Percentiles rank a stretch among this genome's conserved stretches.
These are phyloP conservation scores for Fusarium graminum DNA, from an alignment of 2,329 filamentous ascomycete species.

Conservation along the genomic window DNA sequence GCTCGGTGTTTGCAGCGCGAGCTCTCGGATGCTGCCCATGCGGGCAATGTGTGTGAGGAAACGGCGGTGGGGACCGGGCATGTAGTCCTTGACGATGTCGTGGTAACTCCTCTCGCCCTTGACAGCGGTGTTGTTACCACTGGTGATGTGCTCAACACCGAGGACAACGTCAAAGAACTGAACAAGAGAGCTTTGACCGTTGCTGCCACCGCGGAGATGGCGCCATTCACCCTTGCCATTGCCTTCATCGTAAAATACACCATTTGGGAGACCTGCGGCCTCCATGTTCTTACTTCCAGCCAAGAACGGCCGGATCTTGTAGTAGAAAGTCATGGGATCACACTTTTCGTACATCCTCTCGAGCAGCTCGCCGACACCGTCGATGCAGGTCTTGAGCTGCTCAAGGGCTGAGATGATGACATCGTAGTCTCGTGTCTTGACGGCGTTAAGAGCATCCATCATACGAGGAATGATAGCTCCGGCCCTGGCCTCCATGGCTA, in stretches of 20 bases:
- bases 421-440: constrained; percentile 69
- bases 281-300: constrained; percentile 95
- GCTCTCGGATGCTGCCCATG: constrained; percentile 80
- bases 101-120: constrained; percentile 59
- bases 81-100: constrained; percentile 84
- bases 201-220: constrained; percentile 89
- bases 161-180: constrained; percentile 93
- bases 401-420: constrained; percentile 74
- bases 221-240: constrained; percentile 75
- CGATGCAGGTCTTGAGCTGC: constrained; percentile 74
- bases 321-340: constrained; percentile 88
- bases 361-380: constrained; percentile 75
- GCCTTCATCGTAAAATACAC: constrained; percentile 86
- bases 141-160: constrained; percentile 78
- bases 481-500: constrained; percentile 88
- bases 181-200: constrained; percentile 91
- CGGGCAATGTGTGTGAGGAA: constrained; percentile 80
- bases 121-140: constrained; percentile 51
- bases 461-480: constrained; percentile 81
- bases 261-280: constrained; percentile 82
- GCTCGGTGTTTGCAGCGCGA: constrained; percentile 67
- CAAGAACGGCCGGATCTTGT: constrained; percentile 87
- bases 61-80: constrained; percentile 85
- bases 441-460: constrained; percentile 80
- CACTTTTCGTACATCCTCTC: constrained; percentile 91